A percentile compares a stretch with the other conserved stretches of the same genome.
phyloP scores from a whole-genome alignment of 176 grass and related monocot genomes.

The Elaeis guineensis region DNA sequence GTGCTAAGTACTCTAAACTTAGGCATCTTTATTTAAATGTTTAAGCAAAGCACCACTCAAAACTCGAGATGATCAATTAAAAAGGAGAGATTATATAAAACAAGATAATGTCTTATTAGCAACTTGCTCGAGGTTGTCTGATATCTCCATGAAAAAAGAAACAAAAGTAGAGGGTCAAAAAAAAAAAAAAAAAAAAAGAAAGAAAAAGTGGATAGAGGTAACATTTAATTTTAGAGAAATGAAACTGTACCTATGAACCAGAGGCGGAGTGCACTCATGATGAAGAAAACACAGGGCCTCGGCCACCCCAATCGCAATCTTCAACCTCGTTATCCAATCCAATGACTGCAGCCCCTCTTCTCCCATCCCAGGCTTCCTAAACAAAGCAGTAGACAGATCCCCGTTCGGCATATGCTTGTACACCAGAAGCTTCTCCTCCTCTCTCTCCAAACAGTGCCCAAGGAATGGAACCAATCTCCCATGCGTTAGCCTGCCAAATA shows the following conservation, averaged over 20 bases:
- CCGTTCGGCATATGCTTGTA: slow-evolving; percentile 72
- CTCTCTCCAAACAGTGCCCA: slow-evolving; percentile 46
- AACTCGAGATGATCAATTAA: too few relatives aligned
- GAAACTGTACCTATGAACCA: slow-evolving; percentile 65
- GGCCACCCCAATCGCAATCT: slow-evolving; percentile 65
- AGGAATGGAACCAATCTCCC: slow-evolving; percentile 54
- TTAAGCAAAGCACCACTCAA: too few relatives aligned
- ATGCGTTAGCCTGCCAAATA: slow-evolving; percentile 41
- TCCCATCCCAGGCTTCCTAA: slow-evolving; percentile 26
- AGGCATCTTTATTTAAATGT: too few relatives aligned
- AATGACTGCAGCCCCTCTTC: slow-evolving; percentile 43
- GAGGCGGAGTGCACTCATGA: slow-evolving; percentile 56
- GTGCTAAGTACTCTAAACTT: too few relatives aligned
- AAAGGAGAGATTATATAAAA: too few relatives aligned
- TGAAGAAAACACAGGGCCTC: slow-evolving; percentile 93
- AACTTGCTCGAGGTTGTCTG: too few relatives aligned
- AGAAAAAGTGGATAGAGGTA: neutral
- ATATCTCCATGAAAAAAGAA: too few relatives aligned
- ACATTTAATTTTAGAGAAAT: too few relatives aligned
- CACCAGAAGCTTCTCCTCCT: slow-evolving; percentile 48
- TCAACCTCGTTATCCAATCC: slow-evolving; percentile 96
- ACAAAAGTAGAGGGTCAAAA: too few relatives aligned
- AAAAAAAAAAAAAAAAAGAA: too few relatives aligned
- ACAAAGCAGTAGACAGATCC: slow-evolving; percentile 65
- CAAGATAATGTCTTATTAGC: too few relatives aligned